Base-by-base conservation (phyloP, 352 stramenopile genomes). In the Aphanomyces stellatus region DNA sequence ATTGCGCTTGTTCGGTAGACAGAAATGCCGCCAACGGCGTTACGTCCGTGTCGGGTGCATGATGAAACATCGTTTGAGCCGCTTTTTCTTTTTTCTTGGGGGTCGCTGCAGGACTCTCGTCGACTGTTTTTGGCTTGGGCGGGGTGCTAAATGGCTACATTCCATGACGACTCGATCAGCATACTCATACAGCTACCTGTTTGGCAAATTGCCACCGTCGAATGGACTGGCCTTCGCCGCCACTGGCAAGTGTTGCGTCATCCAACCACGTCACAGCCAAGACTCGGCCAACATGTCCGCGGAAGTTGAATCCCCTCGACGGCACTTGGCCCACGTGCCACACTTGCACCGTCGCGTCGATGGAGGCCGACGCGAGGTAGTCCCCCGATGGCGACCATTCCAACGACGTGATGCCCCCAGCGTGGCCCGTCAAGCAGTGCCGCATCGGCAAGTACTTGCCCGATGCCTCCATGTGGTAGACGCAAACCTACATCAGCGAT, bases 161-260 rank as follows among this genome's bases (percentile, higher is more conserved):
- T 25, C 28, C 28, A 8, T 56, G 19, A 34, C 48, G 24, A 56
- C 19, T 8, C 8, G 37, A 43, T 17, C 13, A 28, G 46, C 17
- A 15, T 22, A 57, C 49, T 34, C n/a, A n/a, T n/a, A n/a, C n/a
- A n/a, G n/a, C n/a, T 67, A 67, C 60, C 24, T 82, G 77, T 0
- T 73, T 43, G 57, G 57, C 72, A n/a, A 76, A 79, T 30, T 80
- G 68, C 84, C 84, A 93, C 11, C 87, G 15, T 4, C 82, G 80
- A 25, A 87, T 72, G 3, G 80, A 82, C 69, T 93, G 85, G 46
- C 90, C 82, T 24, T 91, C 82, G 27, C 81, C 79, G 22, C 78
- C 79, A 30, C 78, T 89, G n/a, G 76, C 73, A 0, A 93, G 60
- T 0, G 69, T 65, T 11, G 71, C 73, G 2, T 64, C n/a, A 8